These are phyloP conservation scores for Boletus pseudo-olivaceus DNA, from an alignment of 768 basidiomycete genomes.

Conservation along the genomic window DNA sequence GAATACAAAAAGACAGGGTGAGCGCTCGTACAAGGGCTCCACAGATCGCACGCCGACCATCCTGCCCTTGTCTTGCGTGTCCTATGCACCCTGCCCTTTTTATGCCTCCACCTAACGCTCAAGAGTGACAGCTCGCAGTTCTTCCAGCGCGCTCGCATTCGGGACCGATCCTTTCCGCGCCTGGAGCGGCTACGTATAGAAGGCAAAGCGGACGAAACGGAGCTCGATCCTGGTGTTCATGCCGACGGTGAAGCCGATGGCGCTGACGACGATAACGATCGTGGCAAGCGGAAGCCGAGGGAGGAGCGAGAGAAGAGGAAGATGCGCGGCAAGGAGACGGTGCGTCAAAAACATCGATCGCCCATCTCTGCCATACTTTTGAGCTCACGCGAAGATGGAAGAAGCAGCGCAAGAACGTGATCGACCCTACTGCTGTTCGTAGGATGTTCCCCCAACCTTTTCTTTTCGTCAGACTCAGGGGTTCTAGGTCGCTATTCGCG, in stretches of 20 bases:
- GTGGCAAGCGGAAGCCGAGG: conserved; percentile 22
- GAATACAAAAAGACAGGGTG: conserved; percentile 28
- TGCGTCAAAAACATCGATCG: conserved; percentile 22
- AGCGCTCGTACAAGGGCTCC: neutral
- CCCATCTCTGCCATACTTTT: too few relatives aligned
- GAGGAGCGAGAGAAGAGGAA: conserved; percentile 58
- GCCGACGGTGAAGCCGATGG: conserved; percentile 35
- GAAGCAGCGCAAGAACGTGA: conserved; percentile 93
- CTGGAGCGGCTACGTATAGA: conserved; percentile 57
- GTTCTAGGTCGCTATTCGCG: conserved; percentile 54
- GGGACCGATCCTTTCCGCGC: conserved; percentile 45
- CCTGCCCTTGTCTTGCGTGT: too few relatives aligned
- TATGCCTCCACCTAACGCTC: conserved; percentile 2
- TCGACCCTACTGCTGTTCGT: conserved; percentile 75
- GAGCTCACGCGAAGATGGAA: conserved; percentile 29
- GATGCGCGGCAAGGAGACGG: conserved; percentile 82
- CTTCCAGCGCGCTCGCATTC: conserved; percentile 18
- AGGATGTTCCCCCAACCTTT: neutral
- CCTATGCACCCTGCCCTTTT: neutral
- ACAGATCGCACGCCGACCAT: neutral
- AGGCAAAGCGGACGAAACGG: conserved; percentile 72
- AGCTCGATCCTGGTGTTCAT: conserved; percentile 35
- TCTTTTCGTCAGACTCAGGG: neutral
- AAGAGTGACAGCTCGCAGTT: conserved; percentile 25
- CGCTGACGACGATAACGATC: conserved; percentile 23